Percentiles rank a stretch among this genome's conserved stretches.
Conservation (phyloP, 768 basidiomycete genomes). For the Coprinellus micaceus region DNA sequence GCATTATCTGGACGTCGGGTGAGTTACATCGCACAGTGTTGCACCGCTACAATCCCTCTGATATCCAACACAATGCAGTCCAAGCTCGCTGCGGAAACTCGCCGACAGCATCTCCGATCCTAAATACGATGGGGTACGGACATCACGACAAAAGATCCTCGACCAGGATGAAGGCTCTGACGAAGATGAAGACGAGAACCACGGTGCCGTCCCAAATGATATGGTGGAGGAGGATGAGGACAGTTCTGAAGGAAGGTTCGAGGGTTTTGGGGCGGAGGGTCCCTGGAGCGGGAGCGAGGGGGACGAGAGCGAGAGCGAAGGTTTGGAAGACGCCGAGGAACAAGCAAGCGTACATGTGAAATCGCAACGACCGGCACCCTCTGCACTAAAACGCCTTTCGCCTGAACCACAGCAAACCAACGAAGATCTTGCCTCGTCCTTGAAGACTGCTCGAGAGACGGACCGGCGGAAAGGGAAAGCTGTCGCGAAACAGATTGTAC, state of each 20-base stretch:
- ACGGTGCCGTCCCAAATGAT: conserved; percentile 8
- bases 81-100: conserved; percentile 63
- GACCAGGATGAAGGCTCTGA: conserved; percentile 30
- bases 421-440: conserved; percentile 46
- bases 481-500: conserved; percentile 77
- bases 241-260: conserved; percentile 35
- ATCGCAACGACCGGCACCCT: background rate
- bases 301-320: conserved; percentile 18
- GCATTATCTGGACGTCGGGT: conserved; percentile 89
- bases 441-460: conserved; percentile 59
- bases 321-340: conserved; percentile 11
- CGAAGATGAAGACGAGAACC: conserved; percentile 24
- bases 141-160: conserved; percentile 55
- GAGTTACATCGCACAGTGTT: conserved; percentile 19
- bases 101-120: conserved; percentile 66
- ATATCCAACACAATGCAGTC: conserved; percentile 34
- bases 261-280: conserved; percentile 21
- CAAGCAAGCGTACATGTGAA: conserved; percentile 1
- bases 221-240: conserved; percentile 18
- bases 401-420: conserved; percentile 13
- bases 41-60: conserved; percentile 1
- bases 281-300: conserved; percentile 12
- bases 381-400: conserved; percentile 10
- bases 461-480: conserved; percentile 82
- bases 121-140: conserved; percentile 74